These are phyloP conservation scores for Neurospora pannonica DNA, from an alignment of 495 filamentous ascomycete species.

Conservation along the genomic window DNA sequence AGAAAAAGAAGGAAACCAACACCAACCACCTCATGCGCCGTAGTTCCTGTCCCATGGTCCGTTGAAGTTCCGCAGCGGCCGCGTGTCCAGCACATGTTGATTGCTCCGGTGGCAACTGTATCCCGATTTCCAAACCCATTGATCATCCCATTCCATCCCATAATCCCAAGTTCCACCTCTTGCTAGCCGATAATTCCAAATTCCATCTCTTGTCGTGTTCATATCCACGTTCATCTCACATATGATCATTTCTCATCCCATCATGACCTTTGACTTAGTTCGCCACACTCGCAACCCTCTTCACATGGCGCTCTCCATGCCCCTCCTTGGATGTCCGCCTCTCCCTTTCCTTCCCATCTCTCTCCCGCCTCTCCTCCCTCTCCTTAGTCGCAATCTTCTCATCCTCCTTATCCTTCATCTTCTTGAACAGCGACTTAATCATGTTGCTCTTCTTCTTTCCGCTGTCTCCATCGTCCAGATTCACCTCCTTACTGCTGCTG, in stretches of 20 bases:
- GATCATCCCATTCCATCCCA: background rate
- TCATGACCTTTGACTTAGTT: background rate
- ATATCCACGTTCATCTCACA: background rate
- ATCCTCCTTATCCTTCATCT: constrained; percentile 35
- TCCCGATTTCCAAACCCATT: background rate
- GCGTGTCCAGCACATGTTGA: background rate
- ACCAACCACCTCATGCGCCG: background rate
- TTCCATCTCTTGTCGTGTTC: background rate
- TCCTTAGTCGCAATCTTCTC: constrained; percentile 11
- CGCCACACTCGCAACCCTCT: background rate
- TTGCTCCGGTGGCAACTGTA: background rate
- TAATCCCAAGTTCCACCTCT: background rate
- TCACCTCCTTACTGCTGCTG: constrained; percentile 15
- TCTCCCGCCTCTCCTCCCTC: background rate
- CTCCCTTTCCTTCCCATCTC: background rate
- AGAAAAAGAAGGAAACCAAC: background rate
- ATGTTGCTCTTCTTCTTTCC: constrained; percentile 41
- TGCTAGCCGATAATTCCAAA: background rate
- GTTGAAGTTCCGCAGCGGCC: background rate
- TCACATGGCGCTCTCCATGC: background rate
- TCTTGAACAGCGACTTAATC: constrained; percentile 42
- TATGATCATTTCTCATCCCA: background rate
- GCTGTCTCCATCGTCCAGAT: constrained; percentile 8
- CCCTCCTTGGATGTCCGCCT: background rate
- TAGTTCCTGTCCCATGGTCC: background rate